Conservation (phyloP, 371 early-diverging fungal genomes). For the Rhizopus sp. region DNA sequence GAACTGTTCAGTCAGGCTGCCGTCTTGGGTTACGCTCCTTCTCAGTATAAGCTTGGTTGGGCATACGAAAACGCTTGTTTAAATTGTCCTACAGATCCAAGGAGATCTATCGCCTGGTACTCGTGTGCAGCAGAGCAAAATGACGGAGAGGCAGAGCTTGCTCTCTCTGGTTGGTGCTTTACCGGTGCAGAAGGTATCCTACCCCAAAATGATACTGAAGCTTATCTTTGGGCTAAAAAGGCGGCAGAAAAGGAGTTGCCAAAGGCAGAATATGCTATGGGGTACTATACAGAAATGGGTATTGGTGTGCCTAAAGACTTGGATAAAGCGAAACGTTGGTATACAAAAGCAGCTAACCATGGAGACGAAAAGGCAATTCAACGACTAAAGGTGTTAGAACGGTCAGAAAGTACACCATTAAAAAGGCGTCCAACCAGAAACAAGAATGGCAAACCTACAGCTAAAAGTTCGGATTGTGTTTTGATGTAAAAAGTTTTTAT, state of each 20-base stretch:
- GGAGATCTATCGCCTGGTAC: constrained; percentile 94
- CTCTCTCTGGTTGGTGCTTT: constrained; percentile 87
- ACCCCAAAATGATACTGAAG: constrained; percentile 75
- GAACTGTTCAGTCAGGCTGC: constrained; percentile 91
- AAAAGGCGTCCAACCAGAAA: constrained; percentile 32
- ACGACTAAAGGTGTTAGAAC: constrained; percentile 63
- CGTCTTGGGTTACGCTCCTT: constrained; percentile 88
- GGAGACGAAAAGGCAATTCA: constrained; percentile 71
- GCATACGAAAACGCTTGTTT: constrained; percentile 93
- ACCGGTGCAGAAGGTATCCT: constrained; percentile 75
- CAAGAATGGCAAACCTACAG: constrained; percentile 28
- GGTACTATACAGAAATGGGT: constrained; percentile 83
- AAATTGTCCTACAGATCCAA: constrained; percentile 80
- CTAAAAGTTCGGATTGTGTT: constrained; percentile 34
- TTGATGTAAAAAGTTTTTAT: constrained; percentile 26
- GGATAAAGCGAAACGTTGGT: constrained; percentile 77
- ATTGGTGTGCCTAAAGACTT: constrained; percentile 67
- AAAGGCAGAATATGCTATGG: constrained; percentile 85
- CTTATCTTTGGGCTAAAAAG: constrained; percentile 86
- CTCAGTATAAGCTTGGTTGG: constrained; percentile 89
- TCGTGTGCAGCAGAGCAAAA: constrained; percentile 88
- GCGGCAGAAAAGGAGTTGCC: constrained; percentile 79
- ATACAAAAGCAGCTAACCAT: constrained; percentile 68
- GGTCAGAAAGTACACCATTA: constrained; percentile 39
- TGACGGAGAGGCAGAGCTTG: constrained; percentile 77